phyloP scores from a whole-genome alignment of 2,329 filamentous ascomycete genomes.

The Neopestalotiopsis sp. region DNA sequence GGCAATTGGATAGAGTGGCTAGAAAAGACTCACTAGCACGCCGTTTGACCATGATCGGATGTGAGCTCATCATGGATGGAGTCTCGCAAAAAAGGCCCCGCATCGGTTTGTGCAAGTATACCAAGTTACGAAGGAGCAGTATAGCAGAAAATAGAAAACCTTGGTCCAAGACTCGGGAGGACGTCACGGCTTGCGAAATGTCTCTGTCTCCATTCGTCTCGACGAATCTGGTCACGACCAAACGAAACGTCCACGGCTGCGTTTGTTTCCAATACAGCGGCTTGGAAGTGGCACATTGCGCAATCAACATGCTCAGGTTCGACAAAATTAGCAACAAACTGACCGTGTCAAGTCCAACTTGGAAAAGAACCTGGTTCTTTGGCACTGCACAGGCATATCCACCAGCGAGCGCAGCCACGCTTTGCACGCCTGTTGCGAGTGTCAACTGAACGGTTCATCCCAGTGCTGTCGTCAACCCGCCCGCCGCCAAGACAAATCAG shows the following conservation, averaged over 20 bases:
- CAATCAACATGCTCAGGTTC: neutral
- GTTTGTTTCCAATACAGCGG: constrained; percentile 5
- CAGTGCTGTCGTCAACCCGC: constrained; percentile 8
- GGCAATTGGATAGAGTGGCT: neutral
- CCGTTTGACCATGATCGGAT: constrained; percentile 3
- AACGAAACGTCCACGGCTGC: constrained; percentile 6
- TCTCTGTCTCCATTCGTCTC: neutral
- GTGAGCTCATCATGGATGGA: neutral
- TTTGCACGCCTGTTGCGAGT: neutral
- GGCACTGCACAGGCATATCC: neutral
- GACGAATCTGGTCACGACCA: neutral
- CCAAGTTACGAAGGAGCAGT: neutral
- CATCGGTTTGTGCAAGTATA: neutral
- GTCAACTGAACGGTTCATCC: neutral
- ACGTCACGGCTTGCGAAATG: neutral
- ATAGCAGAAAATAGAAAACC: neutral
- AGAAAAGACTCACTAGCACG: neutral
- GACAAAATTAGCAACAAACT: constrained; percentile 12
- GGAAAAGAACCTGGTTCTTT: neutral
- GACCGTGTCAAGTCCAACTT: neutral
- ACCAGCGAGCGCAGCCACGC: neutral
- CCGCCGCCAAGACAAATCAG: constrained; percentile 7
- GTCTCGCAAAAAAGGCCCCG: neutral
- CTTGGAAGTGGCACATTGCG: constrained; percentile 9
- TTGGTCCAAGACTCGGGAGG: neutral